Evolutionary conservation across 2,329 filamentous ascomycete genomes (phyloP).

Genomic region (Alternaria infectoria): DNA sequence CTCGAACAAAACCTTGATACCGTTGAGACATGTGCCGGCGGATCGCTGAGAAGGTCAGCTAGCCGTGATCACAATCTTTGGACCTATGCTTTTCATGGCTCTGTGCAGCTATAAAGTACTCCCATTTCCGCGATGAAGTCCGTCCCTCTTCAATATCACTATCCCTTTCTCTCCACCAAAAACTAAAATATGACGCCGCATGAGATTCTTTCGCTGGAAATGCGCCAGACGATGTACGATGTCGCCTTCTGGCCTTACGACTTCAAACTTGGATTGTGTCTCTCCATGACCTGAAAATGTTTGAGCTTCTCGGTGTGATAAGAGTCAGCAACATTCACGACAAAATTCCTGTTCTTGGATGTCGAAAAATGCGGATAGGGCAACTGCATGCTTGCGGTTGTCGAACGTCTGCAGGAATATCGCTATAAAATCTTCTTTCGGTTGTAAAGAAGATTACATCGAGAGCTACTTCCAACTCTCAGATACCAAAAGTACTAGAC

Average conservation of each 20-base stretch:
- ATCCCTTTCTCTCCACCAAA: not conserved
- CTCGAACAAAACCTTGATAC: not conserved
- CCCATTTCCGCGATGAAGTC: not conserved
- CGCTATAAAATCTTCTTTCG: not conserved
- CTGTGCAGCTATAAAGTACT: not conserved
- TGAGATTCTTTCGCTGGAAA: not conserved
- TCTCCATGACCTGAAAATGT: not conserved
- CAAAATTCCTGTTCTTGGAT: not conserved
- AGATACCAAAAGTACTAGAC: not conserved
- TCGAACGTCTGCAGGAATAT: not conserved
- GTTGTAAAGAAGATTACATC: not conserved
- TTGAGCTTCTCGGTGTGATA: not conserved
- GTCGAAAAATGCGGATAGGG: not conserved
- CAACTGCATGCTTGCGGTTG: not conserved
- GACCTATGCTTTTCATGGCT: not conserved
- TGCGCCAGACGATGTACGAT: not conserved
- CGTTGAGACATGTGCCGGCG: fast-evolving
- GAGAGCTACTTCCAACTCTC: not conserved
- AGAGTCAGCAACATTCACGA: not conserved
- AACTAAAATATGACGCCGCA: not conserved
- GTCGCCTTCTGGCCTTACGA: fast-evolving
- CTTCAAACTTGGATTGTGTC: not conserved
- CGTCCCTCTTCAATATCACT: not conserved
- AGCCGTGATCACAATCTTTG: not conserved
- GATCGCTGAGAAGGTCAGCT: not conserved